Base-by-base conservation (phyloP, 2,329 filamentous ascomycete genomes). In the Pseudopithomyces maydicus region DNA sequence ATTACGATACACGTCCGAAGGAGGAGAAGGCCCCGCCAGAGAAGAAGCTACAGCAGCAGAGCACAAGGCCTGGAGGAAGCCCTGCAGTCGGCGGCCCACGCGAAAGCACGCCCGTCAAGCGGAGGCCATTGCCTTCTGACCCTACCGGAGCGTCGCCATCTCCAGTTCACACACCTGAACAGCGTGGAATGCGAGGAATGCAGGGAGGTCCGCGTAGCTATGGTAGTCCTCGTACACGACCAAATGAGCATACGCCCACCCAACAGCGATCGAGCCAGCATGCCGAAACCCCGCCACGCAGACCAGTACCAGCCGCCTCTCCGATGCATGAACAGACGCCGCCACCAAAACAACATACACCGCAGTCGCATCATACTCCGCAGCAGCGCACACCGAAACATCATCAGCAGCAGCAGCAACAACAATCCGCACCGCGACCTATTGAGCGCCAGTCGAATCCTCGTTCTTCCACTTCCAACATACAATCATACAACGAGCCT, bases 1-100 rank as follows among this genome's bases (percentile, higher is more conserved):
- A 90, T 79, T 99, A 98, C 80, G 95, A 99, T 75, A 88, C 85
- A 54, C 85, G 94, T 23, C 90, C 92, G 19, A 95, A 95, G 77
- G 84, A 84, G 12, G 91, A 96, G 57, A 92, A 90, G 77, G 79
- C 82, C 1, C 78, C 78, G 7, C 77, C 74, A 29, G 82, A 85
- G 58, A 88, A 85, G 64, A 71, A 78, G 83, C 56, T 85, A 78
- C 67, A 70, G 83, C 56, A 85, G 78, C 67, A 70, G 58, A 62
- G 61, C 52, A 29, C 74, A 20, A 78, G 63, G 55, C 61, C 52
- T 35, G 75, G 70, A 55, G 76, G 51, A 46, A 79, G 76, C 57
- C 67, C 70, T 53, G 76, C 67, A 59, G 77, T 75, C 52, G 73
- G 75, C 55, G 77, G 53, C 74, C 83, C 80, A 57, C 84, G 83